Percentiles rank a stretch among this genome's conserved stretches.
Evolutionary conservation across 352 stramenopile species (phyloP).

Genomic region (Phytophthora rubi): DNA sequence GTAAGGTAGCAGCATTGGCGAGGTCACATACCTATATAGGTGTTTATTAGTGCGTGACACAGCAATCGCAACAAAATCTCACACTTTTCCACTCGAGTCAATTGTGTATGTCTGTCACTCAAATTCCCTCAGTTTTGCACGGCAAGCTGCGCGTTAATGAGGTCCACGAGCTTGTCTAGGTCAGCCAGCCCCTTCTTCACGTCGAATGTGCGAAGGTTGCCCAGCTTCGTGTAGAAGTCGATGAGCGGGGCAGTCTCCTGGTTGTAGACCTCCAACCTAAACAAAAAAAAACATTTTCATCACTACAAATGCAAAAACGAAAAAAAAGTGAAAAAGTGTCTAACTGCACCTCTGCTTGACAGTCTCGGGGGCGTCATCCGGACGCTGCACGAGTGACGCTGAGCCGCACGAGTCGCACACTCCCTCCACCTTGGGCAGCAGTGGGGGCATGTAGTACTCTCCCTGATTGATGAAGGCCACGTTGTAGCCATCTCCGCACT

Average conservation of each 20-base stretch:
- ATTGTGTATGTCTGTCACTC: not conserved
- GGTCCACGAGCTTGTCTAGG: slow-evolving; percentile 73
- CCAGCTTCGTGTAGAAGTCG: slow-evolving; percentile 85
- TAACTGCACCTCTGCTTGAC: slow-evolving; percentile 66
- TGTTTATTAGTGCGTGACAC: slow-evolving; percentile 22
- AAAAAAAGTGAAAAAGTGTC: not conserved
- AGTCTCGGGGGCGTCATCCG: slow-evolving; percentile 83
- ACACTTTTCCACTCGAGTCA: slow-evolving; percentile 1
- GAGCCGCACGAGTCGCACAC: slow-evolving; percentile 84
- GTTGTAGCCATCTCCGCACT: slow-evolving; percentile 89
- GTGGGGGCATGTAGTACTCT: slow-evolving; percentile 90
- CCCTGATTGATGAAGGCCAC: slow-evolving; percentile 87
- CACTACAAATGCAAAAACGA: not conserved
- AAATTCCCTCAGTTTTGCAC: slow-evolving; percentile 11
- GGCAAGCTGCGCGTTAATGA: slow-evolving; percentile 71
- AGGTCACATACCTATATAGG: slow-evolving; percentile 18
- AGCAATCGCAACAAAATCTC: slow-evolving; percentile 25
- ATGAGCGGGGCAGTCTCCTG: slow-evolving; percentile 87
- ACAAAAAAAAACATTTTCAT: slow-evolving; percentile 1
- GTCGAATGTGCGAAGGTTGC: slow-evolving; percentile 82
- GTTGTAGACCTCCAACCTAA: slow-evolving; percentile 88
- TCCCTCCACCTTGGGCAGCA: slow-evolving; percentile 86
- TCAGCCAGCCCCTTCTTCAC: slow-evolving; percentile 88
- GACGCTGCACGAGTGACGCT: slow-evolving; percentile 76
- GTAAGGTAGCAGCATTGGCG: not conserved